Evolutionary conservation across 2,329 filamentous ascomycete genomes (phyloP).

Genomic region (Xylaria sp.): DNA sequence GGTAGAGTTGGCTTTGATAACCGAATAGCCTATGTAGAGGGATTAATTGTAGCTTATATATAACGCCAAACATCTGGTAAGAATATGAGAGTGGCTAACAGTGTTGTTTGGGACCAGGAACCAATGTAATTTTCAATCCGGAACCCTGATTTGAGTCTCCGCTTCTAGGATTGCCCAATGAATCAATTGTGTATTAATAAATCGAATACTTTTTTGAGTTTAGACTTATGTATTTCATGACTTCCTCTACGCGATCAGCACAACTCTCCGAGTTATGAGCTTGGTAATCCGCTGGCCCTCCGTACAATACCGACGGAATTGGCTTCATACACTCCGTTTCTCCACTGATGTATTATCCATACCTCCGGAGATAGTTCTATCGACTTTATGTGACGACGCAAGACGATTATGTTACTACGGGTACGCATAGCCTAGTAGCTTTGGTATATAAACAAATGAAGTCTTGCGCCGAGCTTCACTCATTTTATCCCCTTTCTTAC

Average conservation of each 20-base stretch:
- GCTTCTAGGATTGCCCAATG: too few species aligned
- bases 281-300: neutral
- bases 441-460: conserved; percentile 11
- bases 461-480: neutral
- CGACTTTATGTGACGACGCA: neutral
- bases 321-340: neutral
- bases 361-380: too few species aligned
- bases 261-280: neutral
- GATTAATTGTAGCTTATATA: neutral
- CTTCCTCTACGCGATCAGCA: neutral
- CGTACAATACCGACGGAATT: conserved; percentile 13
- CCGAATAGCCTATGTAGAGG: neutral
- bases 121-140: neutral
- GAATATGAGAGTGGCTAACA: neutral
- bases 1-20: neutral
- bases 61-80: neutral
- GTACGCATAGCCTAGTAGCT: neutral
- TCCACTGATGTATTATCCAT: neutral
- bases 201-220: neutral
- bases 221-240: neutral
- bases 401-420: neutral
- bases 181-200: too few species aligned
- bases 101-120: neutral
- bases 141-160: neutral
- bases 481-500: neutral